A percentile compares a stretch with the other conserved stretches of the same genome.
These are phyloP conservation scores for Apiospora saccharicola DNA, from an alignment of 2,329 filamentous ascomycete genomes.

Conservation along the genomic window DNA sequence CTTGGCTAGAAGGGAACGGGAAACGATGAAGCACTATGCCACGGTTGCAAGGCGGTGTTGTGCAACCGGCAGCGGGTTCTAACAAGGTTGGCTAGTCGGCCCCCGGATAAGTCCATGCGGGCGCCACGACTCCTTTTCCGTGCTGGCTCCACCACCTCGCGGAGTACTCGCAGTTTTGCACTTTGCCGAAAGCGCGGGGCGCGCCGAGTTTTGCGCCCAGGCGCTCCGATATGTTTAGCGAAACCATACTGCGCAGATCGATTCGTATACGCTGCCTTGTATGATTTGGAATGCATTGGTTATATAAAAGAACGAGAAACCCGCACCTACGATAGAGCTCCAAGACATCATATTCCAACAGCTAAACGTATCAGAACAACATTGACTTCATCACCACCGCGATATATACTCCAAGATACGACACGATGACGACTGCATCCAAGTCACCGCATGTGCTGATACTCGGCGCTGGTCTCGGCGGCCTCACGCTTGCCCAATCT, in stretches of 20 bases:
- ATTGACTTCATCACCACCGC: no score
- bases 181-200: conserved; percentile 8
- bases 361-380: neutral
- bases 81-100: neutral
- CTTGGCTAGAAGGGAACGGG: neutral
- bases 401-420: neutral
- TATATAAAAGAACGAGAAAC: neutral
- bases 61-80: no score
- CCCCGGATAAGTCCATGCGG: conserved; percentile 12
- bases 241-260: neutral
- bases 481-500: conserved; percentile 28
- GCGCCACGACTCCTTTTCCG: neutral
- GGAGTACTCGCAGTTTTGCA: conserved; percentile 9
- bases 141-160: neutral
- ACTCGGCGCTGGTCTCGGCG: conserved; percentile 27
- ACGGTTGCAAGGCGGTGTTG: neutral
- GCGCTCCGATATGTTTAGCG: neutral
- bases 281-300: no score
- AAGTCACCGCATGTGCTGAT: conserved; percentile 28
- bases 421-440: neutral
- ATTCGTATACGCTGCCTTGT: neutral
- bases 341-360: neutral
- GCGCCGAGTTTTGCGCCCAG: neutral
- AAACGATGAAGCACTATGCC: conserved; percentile 1
- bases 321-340: neutral